Percentiles rank a stretch among this genome's conserved stretches.
Conservation (phyloP, 805 yeast genomes). For the Candida ascalaphidarum region DNA sequence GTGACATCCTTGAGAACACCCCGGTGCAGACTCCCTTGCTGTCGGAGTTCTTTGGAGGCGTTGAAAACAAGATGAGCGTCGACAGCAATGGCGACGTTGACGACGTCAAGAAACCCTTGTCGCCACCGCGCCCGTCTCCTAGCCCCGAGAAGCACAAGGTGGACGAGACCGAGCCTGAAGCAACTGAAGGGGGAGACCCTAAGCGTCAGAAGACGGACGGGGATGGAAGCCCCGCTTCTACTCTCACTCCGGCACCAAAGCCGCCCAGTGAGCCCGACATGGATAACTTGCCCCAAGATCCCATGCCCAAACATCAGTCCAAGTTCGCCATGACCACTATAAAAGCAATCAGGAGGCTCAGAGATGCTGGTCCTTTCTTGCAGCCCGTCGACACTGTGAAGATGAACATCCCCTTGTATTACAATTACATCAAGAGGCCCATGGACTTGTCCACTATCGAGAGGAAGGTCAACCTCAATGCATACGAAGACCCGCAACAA, state of each 20-base stretch:
- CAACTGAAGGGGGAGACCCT: slow-evolving; percentile 8
- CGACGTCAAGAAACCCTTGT: slow-evolving; percentile 24
- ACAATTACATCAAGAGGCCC: slow-evolving; percentile 73
- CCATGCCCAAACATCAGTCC: slow-evolving; percentile 77
- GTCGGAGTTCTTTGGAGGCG: slow-evolving; percentile 17
- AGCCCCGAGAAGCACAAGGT: slow-evolving; percentile 27
- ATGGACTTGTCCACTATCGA: slow-evolving; percentile 94
- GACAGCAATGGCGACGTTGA: slow-evolving; percentile 2
- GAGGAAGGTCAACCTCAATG: slow-evolving; percentile 58
- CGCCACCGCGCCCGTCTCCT: slow-evolving; percentile 40
- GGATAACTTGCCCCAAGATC: slow-evolving; percentile 55
- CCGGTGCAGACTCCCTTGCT: slow-evolving; percentile 33
- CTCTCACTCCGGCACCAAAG: slow-evolving; percentile 55
- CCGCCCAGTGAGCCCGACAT: slow-evolving; percentile 71
- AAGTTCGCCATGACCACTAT: slow-evolving; percentile 71
- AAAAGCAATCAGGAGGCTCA: slow-evolving; percentile 80
- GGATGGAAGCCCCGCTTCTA: slow-evolving; percentile 2
- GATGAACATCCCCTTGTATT: slow-evolving; percentile 84
- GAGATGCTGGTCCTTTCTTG: slow-evolving; percentile 87
- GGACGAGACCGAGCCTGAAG: slow-evolving; percentile 21
- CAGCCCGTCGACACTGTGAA: slow-evolving; percentile 86
- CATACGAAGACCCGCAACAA: slow-evolving; percentile 63
- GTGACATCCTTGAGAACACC: no score
- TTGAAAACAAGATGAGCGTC: slow-evolving; percentile 7
- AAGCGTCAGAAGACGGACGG: slow-evolving; percentile 13